phyloP scores from a whole-genome alignment of 1,284 basidiomycete species.

The Marasmius tenuissimus region DNA sequence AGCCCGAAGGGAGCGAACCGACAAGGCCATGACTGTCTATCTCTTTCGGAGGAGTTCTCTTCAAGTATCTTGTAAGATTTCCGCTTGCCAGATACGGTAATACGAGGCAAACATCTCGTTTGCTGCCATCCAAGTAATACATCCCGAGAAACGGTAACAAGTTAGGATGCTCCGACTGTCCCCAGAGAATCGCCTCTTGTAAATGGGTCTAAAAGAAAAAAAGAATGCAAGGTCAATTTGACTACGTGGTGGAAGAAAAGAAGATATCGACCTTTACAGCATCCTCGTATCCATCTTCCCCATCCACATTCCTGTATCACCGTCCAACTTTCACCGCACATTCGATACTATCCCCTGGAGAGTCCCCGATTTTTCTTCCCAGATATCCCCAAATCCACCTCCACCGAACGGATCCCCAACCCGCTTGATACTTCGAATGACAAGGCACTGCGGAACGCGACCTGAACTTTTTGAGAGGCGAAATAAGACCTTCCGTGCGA shows the following conservation, averaged over 20 bases:
- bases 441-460: neutral
- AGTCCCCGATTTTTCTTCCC: neutral
- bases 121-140: neutral
- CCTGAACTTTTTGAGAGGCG: neutral
- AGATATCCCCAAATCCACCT: neutral
- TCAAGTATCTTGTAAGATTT: neutral
- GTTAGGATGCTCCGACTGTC: neutral
- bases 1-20: no score
- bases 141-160: neutral
- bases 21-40: neutral
- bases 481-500: neutral
- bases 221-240: neutral
- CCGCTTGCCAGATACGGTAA: neutral
- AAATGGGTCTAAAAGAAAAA: neutral
- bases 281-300: neutral
- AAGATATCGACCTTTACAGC: neutral
- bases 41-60: neutral
- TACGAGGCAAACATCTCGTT: neutral
- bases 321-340: neutral
- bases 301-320: neutral
- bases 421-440: neutral
- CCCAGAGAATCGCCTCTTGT: neutral
- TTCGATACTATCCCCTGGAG: neutral
- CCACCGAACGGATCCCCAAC: neutral
- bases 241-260: neutral